Conservation (phyloP, 345 rosid genomes). For the Pseudoturritis turrita region DNA sequence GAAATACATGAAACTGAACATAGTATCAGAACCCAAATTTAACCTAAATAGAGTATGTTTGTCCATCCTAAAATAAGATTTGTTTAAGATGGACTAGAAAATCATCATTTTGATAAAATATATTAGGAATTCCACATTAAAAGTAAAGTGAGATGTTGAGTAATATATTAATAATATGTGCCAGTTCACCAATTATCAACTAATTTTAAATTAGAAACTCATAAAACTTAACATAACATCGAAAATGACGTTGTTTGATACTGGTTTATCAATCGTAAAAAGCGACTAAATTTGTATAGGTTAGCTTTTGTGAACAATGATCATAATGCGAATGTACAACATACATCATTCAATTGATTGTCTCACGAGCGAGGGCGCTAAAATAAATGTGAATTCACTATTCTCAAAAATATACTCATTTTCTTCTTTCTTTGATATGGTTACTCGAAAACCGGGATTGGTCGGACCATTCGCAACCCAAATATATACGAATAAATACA, state of each 20-base stretch:
- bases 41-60: too few relatives aligned
- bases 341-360: constrained; percentile 27
- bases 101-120: too few relatives aligned
- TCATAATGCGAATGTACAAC: constrained; percentile 13
- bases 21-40: too few relatives aligned
- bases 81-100: too few relatives aligned
- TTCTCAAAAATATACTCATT: not conserved
- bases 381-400: constrained; percentile 24
- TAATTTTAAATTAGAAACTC: too few relatives aligned
- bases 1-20: too few relatives aligned
- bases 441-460: constrained; percentile 24
- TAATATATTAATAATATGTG: too few relatives aligned
- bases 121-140: too few relatives aligned
- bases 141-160: too few relatives aligned
- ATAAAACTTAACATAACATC: not conserved
- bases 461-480: constrained; percentile 29
- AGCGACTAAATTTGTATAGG: not conserved
- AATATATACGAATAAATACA: constrained; percentile 12
- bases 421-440: not conserved
- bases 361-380: constrained; percentile 25
- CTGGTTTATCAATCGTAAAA: not conserved
- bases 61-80: too few relatives aligned
- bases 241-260: not conserved
- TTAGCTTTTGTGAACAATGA: not conserved
- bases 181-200: too few relatives aligned